Base-by-base conservation (phyloP, 139 green algal species). In the Yamagishiella unicocca region DNA sequence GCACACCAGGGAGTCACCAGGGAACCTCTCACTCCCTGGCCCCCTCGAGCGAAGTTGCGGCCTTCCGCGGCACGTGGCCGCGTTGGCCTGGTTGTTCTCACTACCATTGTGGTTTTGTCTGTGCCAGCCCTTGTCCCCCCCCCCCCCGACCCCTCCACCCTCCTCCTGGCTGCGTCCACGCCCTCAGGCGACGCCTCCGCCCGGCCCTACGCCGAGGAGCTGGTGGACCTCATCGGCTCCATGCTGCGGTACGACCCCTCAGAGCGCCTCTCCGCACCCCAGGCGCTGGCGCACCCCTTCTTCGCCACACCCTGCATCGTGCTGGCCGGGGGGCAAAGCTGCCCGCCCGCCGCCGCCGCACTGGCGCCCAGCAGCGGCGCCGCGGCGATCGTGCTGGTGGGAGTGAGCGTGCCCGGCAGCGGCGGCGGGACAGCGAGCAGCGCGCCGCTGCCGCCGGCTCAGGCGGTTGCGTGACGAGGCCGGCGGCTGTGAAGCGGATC, bases 251-350 rank as follows among this genome's bases (percentile, higher is more conserved):
- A 96, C 53, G 92, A 98, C 4, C 93, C 96, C 0, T 35, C 82
- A 2, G 58, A 95, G 50, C 93, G 97, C 83, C 87, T 97, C 21
- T 95, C 92, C 2, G 96, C 97, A 0, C 80, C 73, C 10, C 87
- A 96, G 82, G 96, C 96, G 14, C 93, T 99, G 46, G 72, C 87
- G 43, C 97, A 99, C 90, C 89, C 93, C 53, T 99, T 98, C 87
- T 97, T 98, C 90, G 78, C 80, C 14, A 25, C 42, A 19, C 79
- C 79, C 29, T 80, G 72, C 72, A 21, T 80, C 2, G 40, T 7
- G 24, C 70, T 58, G 38, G 70, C 22, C 50, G 50, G 50, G 50
- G 50, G 50, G 50, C 50, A 58, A 17, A 58, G 70, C 17, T 33
- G 22, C 38, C 70, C 24, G 70, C 37, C 22, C 9, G n/a, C 24